phyloP scores from a whole-genome alignment of 345 rosid genomes.

The Noccaea caerulescens region DNA sequence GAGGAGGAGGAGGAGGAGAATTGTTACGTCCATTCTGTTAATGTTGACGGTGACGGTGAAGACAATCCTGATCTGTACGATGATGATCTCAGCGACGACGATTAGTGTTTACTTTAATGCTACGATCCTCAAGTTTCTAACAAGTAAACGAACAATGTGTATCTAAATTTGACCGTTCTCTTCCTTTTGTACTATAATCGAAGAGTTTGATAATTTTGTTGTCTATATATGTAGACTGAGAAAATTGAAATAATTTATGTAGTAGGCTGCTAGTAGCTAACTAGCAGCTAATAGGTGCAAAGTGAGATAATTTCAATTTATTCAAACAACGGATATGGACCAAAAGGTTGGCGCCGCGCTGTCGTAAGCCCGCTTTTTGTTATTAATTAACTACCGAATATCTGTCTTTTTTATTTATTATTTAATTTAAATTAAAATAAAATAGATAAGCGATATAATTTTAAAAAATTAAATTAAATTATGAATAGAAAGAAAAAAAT shows the following conservation, averaged over 20 bases:
- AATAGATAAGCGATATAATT: background rate
- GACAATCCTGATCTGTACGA: slow-evolving; percentile 48
- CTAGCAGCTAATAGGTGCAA: background rate
- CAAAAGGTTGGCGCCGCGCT: slow-evolving; percentile 37
- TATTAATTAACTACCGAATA: slow-evolving; percentile 28
- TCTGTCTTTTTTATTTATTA: slow-evolving; percentile 24
- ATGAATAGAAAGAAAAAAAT: background rate
- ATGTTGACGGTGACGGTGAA: slow-evolving; percentile 40
- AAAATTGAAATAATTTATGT: background rate
- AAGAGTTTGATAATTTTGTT: slow-evolving; percentile 2
- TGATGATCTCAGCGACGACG: slow-evolving; percentile 52
- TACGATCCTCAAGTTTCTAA: slow-evolving; percentile 14
- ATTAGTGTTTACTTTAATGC: slow-evolving; percentile 21
- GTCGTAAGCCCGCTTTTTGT: slow-evolving; percentile 19
- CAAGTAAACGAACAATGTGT: slow-evolving; percentile 11
- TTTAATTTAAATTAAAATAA: background rate
- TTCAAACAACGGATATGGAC: slow-evolving; percentile 12
- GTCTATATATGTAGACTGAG: background rate
- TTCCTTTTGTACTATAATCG: background rate
- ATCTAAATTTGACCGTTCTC: slow-evolving; percentile 6
- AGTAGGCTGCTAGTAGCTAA: background rate
- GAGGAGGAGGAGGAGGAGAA: slow-evolving; percentile 27
- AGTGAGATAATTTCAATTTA: background rate
- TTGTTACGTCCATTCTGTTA: slow-evolving; percentile 9
- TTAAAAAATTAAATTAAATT: background rate